phyloP scores from a whole-genome alignment of 805 yeast genomes.

The Lipomyces mesembrius region DNA sequence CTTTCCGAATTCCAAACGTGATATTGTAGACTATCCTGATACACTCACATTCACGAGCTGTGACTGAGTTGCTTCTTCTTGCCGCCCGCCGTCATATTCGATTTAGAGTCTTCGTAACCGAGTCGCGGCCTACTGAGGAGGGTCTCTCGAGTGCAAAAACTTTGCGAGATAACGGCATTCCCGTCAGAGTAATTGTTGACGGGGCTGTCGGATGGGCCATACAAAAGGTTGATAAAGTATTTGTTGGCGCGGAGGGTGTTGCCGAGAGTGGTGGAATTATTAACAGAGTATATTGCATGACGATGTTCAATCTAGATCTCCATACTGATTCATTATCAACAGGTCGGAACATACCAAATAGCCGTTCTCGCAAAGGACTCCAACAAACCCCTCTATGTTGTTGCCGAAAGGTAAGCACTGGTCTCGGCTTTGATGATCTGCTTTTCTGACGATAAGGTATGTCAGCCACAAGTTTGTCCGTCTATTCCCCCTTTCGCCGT shows the following conservation, averaged over 20 bases:
- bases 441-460: background rate
- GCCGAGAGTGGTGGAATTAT: conserved; percentile 98
- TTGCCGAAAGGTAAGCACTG: conserved; percentile 62
- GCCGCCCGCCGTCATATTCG: conserved; percentile 81
- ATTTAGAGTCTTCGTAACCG: conserved; percentile 89
- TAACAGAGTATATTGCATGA: conserved; percentile 57
- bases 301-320: background rate
- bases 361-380: conserved; percentile 90
- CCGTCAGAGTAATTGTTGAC: conserved; percentile 86
- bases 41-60: conserved; percentile 92
- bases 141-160: conserved; percentile 73
- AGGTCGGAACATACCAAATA: conserved; percentile 87
- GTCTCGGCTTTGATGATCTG: background rate
- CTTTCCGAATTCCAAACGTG: background rate
- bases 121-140: conserved; percentile 82
- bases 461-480: conserved; percentile 88
- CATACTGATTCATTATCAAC: background rate
- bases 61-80: conserved; percentile 68
- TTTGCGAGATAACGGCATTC: conserved; percentile 73
- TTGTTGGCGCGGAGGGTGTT: conserved; percentile 99
- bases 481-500: conserved; percentile 90
- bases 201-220: conserved; percentile 92
- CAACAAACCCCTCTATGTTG: conserved; percentile 91
- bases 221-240: conserved; percentile 87
- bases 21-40: conserved; percentile 58